Conservation (phyloP, 495 filamentous ascomycete species). For the Friedmanniomyces simplex region DNA sequence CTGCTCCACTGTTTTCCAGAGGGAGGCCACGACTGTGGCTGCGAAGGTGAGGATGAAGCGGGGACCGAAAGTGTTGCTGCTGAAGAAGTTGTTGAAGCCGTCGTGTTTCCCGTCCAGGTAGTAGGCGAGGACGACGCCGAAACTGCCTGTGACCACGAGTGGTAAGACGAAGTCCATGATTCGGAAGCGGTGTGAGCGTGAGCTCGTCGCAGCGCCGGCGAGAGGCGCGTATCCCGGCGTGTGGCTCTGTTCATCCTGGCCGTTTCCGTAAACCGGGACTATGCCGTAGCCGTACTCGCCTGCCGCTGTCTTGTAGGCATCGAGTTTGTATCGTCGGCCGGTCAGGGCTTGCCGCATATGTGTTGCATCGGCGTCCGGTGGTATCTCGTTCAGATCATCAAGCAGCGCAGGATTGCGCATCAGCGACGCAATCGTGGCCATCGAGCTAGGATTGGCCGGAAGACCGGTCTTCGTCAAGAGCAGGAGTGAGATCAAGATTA, state of each 20-base stretch:
- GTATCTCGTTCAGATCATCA: not conserved
- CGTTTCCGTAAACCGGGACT: not conserved
- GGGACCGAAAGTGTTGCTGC: slow-evolving; percentile 35
- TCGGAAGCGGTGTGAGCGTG: not conserved
- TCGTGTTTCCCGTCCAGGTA: slow-evolving; percentile 30
- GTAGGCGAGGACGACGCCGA: slow-evolving; percentile 36
- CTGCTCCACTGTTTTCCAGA: slow-evolving; percentile 34
- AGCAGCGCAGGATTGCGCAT: slow-evolving; percentile 1
- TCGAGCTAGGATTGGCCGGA: slow-evolving; percentile 6
- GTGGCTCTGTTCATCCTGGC: not conserved
- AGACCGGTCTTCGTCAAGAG: slow-evolving; percentile 5
- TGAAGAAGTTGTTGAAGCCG: slow-evolving; percentile 39
- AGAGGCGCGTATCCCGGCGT: not conserved
- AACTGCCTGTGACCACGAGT: slow-evolving; percentile 29
- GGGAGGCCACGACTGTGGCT: slow-evolving; percentile 35
- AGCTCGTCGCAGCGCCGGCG: not conserved
- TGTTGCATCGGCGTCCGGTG: not conserved
- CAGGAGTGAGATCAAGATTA: not conserved
- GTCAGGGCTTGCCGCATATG: not conserved
- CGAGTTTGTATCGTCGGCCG: not conserved
- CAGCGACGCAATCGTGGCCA: slow-evolving; percentile 3
- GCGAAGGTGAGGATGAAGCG: slow-evolving; percentile 36
- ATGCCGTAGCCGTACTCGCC: slow-evolving; percentile 5
- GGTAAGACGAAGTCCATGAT: slow-evolving; percentile 22
- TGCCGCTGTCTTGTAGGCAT: not conserved